Evolutionary conservation across 331 rosid species (phyloP), one percentile per base, ranked within the genome.

Genomic region (Cydonia oblonga): DNA sequence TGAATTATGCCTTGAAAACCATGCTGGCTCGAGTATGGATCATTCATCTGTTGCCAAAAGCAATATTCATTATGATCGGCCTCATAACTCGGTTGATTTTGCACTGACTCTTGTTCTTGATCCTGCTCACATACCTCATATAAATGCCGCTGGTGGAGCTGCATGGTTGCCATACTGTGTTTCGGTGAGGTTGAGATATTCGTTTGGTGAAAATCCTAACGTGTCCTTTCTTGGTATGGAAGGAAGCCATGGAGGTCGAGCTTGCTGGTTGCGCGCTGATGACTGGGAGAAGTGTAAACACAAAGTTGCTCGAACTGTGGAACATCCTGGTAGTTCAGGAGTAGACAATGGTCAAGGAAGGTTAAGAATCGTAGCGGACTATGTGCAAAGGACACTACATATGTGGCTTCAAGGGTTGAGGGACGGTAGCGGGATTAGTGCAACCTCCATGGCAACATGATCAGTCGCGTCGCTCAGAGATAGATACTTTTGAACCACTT

Each of bases 131-230:
- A 86, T 95, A 81, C 99, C 96, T 61, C 85, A 81, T 78, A 83
- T 91, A 75, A 90, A 95, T 65, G 96, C 97, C 20, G 99, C 96
- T 26, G 99, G 96, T 3, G 99, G 97, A 40, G 99, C 97, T 66
- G 97, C 99, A 23, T 95, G 99, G 99, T 80, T 95, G 86, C 99
- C 96, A 8, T 95, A 95, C 78, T 95, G 99, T 78, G 92, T 91
- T 60, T 95, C 99, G 0, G 96, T 95, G 54, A 90, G 86, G 81
- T 83, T 95, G 84, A 89, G 88, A 73, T 91, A 90, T 83, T 90
- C 90, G 12, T 95, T 95, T 70, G 90, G 93, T 0, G 99, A 95
- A 75, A 91, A 35, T 75, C 81, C 83, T n/a, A 82, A 61, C 59
- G 96, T 91, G 22, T 84, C 92, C 44, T 95, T 91, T 82, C 86